Evolutionary conservation across 345 rosid species (phyloP), one percentile per base, ranked within the genome.

Genomic region (Citrus hindsii): DNA sequence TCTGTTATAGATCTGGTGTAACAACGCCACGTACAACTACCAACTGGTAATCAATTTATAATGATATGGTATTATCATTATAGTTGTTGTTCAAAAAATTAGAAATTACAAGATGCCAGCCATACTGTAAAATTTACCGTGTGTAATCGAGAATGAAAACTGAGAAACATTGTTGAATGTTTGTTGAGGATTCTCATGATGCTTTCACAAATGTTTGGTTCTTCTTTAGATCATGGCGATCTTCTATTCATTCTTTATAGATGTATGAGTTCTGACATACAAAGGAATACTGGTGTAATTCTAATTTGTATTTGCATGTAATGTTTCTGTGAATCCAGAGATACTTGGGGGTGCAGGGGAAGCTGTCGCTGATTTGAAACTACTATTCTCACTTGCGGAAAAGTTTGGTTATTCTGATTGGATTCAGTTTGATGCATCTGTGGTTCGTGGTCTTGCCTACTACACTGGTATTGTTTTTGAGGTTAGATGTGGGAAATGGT

Each of bases 401-500:
- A 91, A 86, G 80, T 93, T 89, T 83, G 99, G 98, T 70, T 93
- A 88, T 79, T 88, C 94, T 9, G 94, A 93, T 66, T 95, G 99
- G 98, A 91, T 95, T 82, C 96, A 92, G 81, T 93, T 95, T 89
- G 99, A 95, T 82, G 98, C 97, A 75, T 95, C 99, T 37, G 84
- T 93, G 79, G 99, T 95, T 37, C 97, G 99, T 46, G 99, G 99
- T 79, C 97, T 93, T 75, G 94, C 99, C 75, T 95, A 95, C 89
- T 93, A 95, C 88, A 95, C 99, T 59, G 97, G 98, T 70, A 88
- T 95, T 63, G 99, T 95, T 56, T 95, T 95, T 25, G 99, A 95
- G 99, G 99, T 95, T 77, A 88, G 90, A 74, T 27, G 77, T 74
- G 22, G 79, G 61, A 76, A 67, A 48, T 74, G 18, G 22, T 38